Evolutionary conservation across 192 early-diverging fungal species (phyloP), one percentile per base, ranked within the genome.

Genomic region (Gonapodya sp.): DNA sequence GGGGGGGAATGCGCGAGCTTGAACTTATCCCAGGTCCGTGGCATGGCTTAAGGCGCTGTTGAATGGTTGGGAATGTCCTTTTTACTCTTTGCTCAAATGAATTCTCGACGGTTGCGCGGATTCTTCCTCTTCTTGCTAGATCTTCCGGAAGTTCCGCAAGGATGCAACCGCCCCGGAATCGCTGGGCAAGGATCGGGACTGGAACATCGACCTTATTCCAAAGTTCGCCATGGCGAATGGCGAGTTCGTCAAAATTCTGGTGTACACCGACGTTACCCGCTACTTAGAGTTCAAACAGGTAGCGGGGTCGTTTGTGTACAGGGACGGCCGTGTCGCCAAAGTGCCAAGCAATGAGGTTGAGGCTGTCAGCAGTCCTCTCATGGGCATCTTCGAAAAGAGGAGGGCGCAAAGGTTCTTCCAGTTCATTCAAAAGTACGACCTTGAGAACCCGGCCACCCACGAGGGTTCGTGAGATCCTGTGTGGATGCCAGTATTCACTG

Each of bases 151-250:
- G 83, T 94, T 93, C 87, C 90, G 93, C 32, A 36, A 85, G 79
- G 89, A 86, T 1, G 85, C 84, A 31, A 78, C 81, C 30, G 83
- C 89, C 36, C 89, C 93, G 18, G 81, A 80, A 24, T 35, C 34
- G 34, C 87, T 88, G 73, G 90, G 88, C 46, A 85, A 85, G 36
- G 90, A 91, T 85, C 86, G 96, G 80, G 97, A 98, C 88, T 99
- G 93, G 87, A 96, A 95, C 87, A 92, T 99, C 78, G 98, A 99
- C 86, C 87, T 98, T 84, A 97, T 99, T 78, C 98, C 98, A 81
- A 99, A 99, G 89, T 99, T 99, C 87, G 94, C 97, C 88, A 98
- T 99, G 97, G 96, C 95, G 34, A 96, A 94, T 79, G 98, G 97
- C 78, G 97, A 97, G 85, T 94, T 99, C 82, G 94, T 98, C 82